Conservation (phyloP, 2,329 filamentous ascomycete genomes). For the Arthrinium puccinioides region DNA sequence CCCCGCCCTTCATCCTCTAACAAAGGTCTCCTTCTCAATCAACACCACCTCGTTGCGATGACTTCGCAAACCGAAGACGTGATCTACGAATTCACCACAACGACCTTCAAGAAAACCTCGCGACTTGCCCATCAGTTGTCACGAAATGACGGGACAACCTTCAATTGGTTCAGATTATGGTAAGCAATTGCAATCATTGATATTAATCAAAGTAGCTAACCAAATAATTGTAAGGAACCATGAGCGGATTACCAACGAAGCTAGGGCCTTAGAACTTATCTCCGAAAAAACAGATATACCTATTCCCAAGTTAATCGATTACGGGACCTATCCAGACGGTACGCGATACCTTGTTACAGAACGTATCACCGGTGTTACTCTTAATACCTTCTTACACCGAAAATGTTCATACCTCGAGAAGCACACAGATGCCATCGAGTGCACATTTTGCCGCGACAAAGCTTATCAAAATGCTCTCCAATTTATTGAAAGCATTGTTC, state of each 20-base stretch:
- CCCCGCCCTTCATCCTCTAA: no score
- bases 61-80: no score
- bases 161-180: not conserved
- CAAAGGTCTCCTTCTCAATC: no score
- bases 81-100: not conserved
- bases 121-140: not conserved
- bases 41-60: no score
- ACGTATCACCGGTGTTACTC: not conserved
- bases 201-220: not conserved
- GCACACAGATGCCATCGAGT: not conserved
- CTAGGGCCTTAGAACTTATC: not conserved
- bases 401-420: not conserved
- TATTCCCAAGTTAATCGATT: not conserved
- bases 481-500: not conserved
- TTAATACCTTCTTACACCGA: not conserved
- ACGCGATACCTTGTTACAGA: not conserved
- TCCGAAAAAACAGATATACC: not conserved
- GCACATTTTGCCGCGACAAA: not conserved
- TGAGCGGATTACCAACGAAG: not conserved
- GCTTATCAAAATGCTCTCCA: not conserved
- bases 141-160: not conserved
- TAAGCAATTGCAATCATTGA: not conserved
- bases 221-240: not conserved
- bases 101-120: not conserved
- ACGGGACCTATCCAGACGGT: not conserved